Evolutionary conservation across 306 rosid genomes (phyloP).

Genomic region (Pterocarpus macrocarpus): DNA sequence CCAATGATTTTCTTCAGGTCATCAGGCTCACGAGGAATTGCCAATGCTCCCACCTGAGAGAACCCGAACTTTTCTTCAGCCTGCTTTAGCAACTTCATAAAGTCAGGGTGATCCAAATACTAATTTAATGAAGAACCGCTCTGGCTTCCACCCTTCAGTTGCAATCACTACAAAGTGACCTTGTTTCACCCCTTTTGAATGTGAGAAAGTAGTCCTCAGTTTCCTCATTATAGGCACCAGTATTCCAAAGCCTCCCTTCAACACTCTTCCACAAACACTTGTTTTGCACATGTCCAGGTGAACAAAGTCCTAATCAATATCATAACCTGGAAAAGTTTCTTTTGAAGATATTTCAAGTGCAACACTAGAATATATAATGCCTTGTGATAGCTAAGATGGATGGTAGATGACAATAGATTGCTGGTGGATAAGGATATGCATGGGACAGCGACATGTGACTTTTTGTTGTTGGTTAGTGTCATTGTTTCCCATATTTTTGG

Average conservation of each 20-base stretch:
- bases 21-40: constrained; percentile 57
- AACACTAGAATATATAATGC: constrained; percentile 37
- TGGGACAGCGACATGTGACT: constrained; percentile 51
- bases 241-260: constrained; percentile 50
- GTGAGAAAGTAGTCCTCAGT: constrained; percentile 28
- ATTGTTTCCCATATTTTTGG: constrained; percentile 43
- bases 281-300: constrained; percentile 52
- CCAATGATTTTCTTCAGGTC: constrained; percentile 53
- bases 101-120: constrained; percentile 54
- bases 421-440: background rate
- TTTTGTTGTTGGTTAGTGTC: constrained; percentile 37
- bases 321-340: background rate
- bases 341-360: background rate
- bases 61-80: constrained; percentile 63
- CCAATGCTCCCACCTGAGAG: constrained; percentile 59
- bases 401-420: constrained; percentile 30
- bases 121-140: constrained; percentile 45
- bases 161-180: constrained; percentile 64
- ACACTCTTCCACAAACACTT: constrained; percentile 32
- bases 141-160: constrained; percentile 55
- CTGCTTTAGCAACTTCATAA: constrained; percentile 53
- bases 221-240: constrained; percentile 43
- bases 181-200: constrained; percentile 49
- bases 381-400: background rate
- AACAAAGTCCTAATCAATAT: background rate